These are phyloP conservation scores for Urochloa ruziziensis DNA, from an alignment of 176 grass and related monocot genomes.

Conservation along the genomic window DNA sequence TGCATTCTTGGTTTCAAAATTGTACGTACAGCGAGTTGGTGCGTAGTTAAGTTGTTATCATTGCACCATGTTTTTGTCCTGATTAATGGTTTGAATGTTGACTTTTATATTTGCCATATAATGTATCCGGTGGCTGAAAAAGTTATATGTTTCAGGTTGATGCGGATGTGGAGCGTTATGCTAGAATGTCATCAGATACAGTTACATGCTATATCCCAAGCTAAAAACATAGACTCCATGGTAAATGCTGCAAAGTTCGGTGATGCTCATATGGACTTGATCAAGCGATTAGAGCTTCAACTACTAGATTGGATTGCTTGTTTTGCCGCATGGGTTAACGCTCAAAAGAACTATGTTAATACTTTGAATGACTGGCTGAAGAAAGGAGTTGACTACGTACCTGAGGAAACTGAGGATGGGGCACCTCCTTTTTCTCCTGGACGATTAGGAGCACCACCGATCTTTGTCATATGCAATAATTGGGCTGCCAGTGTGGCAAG, in stretches of 20 bases:
- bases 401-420: slow-evolving; percentile 89
- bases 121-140: background rate
- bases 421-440: slow-evolving; percentile 86
- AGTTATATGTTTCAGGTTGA: slow-evolving; percentile 52
- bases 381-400: slow-evolving; percentile 70
- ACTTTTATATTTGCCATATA: slow-evolving; percentile 20
- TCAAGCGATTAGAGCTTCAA: slow-evolving; percentile 62
- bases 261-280: slow-evolving; percentile 62
- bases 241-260: slow-evolving; percentile 53
- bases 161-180: slow-evolving; percentile 76
- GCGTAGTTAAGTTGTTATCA: background rate
- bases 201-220: slow-evolving; percentile 75
- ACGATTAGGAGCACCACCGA: slow-evolving; percentile 74
- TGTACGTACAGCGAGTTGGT: background rate
- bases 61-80: background rate
- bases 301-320: slow-evolving; percentile 72
- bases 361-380: slow-evolving; percentile 72
- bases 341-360: slow-evolving; percentile 67
- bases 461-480: slow-evolving; percentile 85
- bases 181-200: slow-evolving; percentile 92
- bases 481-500: slow-evolving; percentile 63
- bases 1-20: background rate
- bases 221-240: slow-evolving; percentile 80
- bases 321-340: slow-evolving; percentile 70
- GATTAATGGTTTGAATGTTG: background rate